phyloP scores from a whole-genome alignment of 257 asterid species.

The Oldenlandia corymbosa region DNA sequence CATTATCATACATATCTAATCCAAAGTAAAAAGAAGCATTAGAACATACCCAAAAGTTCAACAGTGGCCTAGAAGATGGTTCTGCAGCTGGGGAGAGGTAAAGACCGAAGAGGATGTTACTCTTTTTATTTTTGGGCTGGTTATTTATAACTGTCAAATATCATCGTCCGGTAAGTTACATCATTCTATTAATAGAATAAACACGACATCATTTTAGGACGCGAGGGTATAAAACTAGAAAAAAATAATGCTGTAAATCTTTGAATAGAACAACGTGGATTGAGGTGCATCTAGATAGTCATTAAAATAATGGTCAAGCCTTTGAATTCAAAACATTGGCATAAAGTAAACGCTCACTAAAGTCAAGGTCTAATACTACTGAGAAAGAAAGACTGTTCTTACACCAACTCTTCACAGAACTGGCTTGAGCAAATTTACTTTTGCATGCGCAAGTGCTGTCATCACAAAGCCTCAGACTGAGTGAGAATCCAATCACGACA shows the following conservation, averaged over 20 bases:
- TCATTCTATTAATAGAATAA: neutral
- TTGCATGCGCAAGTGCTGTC: neutral
- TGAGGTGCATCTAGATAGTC: too few relatives aligned
- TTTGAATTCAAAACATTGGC: too few relatives aligned
- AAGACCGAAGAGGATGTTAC: neutral
- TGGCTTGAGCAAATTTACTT: neutral
- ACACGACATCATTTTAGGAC: too few relatives aligned
- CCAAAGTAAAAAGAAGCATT: neutral
- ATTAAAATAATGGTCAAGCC: too few relatives aligned
- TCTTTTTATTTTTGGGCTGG: neutral
- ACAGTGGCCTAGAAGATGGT: neutral
- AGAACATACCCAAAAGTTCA: neutral
- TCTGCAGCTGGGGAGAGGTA: too few relatives aligned
- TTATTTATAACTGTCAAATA: neutral
- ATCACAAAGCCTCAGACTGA: too few relatives aligned
- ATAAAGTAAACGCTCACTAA: neutral
- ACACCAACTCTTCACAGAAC: neutral
- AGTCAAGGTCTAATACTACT: neutral
- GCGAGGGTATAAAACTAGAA: too few relatives aligned
- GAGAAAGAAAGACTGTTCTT: neutral
- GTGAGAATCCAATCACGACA: neutral
- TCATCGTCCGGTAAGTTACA: neutral
- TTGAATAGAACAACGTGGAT: too few relatives aligned
- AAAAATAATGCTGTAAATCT: too few relatives aligned
- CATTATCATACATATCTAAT: neutral